Evolutionary conservation across 225 moss, liverwort and hornwort species (phyloP), one percentile per base, ranked within the genome.

Genomic region (Neckera pumila): DNA sequence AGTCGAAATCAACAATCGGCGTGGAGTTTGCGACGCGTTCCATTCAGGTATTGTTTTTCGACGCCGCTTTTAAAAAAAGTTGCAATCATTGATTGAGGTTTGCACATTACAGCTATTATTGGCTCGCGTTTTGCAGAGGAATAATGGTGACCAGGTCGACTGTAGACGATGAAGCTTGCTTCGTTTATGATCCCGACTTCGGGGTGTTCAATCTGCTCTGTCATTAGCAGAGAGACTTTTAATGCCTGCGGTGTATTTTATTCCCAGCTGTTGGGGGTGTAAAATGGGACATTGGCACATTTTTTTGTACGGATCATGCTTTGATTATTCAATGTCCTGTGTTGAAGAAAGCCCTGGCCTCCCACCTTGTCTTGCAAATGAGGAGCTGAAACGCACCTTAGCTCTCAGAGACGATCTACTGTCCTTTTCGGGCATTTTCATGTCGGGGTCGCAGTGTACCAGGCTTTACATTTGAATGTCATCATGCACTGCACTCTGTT

Each of bases 1-100:
- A 98, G 96, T 96, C 96, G 84, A 98, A 96, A 92, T 98, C 97
- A 26, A 98, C 97, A 61, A 98, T 96, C 90, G 97, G 96, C 75
- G 96, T 98, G 88, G 97, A 97, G 92, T 97, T 96, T 80, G 96
- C 95, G 31, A 97, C 97, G 81, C 96, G 97, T 84, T 94, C 94
- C 76, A 94, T 94, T 89, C 94, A 94, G 94, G 94, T 94, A 89
- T 74, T 26, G 4, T 40, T 40, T 65, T 36, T 26, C 49, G 51
- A 59, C 11, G 30, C 30, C 62, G 15, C 10, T 25, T 25, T 34
- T 17, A 59, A 19, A 33, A 49, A 33, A 7, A 13, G n/a, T 65
- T 88, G 4, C 33, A 63, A 87, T 91, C 82, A 23, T 54, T 54
- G 84, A 54, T 85, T 76, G 86, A 71, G 66, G 47, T 85, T 78